Evolutionary conservation across 164 flowering plant genomes (phyloP).

Genomic region (Annona squamosa): DNA sequence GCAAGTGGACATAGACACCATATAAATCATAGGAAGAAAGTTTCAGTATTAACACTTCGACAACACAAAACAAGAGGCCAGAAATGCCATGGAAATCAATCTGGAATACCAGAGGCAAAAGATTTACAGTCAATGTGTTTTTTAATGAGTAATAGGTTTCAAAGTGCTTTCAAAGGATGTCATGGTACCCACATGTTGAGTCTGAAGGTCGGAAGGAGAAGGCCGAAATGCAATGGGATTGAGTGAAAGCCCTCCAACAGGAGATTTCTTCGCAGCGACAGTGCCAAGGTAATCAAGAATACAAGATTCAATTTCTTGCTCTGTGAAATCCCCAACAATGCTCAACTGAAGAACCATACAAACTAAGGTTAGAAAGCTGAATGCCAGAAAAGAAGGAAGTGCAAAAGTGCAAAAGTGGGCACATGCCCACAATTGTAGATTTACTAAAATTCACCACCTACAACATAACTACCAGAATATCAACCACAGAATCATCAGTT

Average conservation of each 20-base stretch:
- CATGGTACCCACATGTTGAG: slow-evolving; percentile 71
- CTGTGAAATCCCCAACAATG: slow-evolving; percentile 93
- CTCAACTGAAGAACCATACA: slow-evolving; percentile 52
- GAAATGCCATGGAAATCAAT: not conserved
- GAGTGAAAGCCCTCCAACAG: slow-evolving; percentile 18
- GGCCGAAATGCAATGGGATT: slow-evolving; percentile 61
- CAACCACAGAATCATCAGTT: not conserved
- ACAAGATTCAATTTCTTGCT: slow-evolving; percentile 87
- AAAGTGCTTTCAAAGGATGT: not conserved
- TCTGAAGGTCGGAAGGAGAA: slow-evolving; percentile 68
- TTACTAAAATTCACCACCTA: not conserved
- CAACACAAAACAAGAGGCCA: not conserved
- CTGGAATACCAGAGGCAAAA: not conserved
- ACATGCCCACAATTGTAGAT: not conserved
- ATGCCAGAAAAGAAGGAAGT: slow-evolving; percentile 2
- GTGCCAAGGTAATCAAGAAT: slow-evolving; percentile 95
- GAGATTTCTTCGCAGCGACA: slow-evolving; percentile 37
- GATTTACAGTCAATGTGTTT: not conserved
- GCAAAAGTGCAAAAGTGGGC: not conserved
- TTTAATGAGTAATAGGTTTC: no score
- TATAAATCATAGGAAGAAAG: not conserved
- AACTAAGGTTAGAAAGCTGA: not conserved
- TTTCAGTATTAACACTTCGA: slow-evolving; percentile 1
- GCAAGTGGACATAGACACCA: not conserved
- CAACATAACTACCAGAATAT: not conserved